Evolutionary conservation across 1,284 basidiomycete species (phyloP), one percentile per base, ranked within the genome.

Genomic region (Meripilus lineatus): DNA sequence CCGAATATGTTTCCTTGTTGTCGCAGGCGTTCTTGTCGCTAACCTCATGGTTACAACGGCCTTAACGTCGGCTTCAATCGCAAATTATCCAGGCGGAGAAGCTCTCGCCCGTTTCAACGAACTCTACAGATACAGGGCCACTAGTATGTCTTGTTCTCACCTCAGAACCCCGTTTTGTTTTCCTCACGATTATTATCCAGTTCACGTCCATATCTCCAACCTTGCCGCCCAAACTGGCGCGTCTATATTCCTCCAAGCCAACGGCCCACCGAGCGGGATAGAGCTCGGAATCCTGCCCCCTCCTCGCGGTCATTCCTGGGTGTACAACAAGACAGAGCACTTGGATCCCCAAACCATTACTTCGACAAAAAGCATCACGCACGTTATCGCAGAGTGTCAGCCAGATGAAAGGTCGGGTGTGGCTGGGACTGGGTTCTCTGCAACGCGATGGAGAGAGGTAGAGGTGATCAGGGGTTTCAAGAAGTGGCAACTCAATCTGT

Each of bases 1-100:
- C 2, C 62, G 70, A 23, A n/a, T 81, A 1, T 46, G 64, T 18
- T 68, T 71, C 55, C 52, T 79, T 2, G 46, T 59, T 8, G 63
- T 80, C 1, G 47, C 71, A 1, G 73, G 68, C 6, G 54, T 75
- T n/a, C 50, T 91, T 2, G 48, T 65, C 0, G 55, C 61, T 32
- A 91, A 91, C 52, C 44, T 75, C 2, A 39, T 67, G 0, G 59
- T 70, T 6, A 87, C 85, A 0, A 48, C 62, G 10, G 52, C 86
- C 15, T 68, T 78, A 3, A 77, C 79, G 1, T 63, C 64, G 28
- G 69, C 85, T 1, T 91, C 89, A 3, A 71, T 74, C 32, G 61
- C 63, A 42, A 99, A 98, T 64, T 98, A 99, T 58, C 93, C 95
- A 0, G 95, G 95, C 2, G 95, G 95, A 1, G 63, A 74, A 5